Conservation (phyloP, 805 yeast species). For the Nakazawaea molendinolei region DNA sequence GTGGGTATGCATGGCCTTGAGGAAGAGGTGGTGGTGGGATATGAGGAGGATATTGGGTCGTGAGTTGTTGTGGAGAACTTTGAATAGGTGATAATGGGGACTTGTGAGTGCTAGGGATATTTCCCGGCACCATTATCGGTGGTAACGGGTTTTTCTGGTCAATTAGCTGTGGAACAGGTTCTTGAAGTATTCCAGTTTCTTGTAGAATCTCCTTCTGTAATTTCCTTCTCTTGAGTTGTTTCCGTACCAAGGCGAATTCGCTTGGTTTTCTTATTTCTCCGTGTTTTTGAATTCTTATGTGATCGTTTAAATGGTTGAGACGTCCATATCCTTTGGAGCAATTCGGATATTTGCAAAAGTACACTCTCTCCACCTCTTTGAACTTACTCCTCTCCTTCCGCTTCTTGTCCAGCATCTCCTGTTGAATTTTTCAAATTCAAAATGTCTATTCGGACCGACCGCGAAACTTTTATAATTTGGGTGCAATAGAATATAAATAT, state of each 20-base stretch:
- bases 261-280: conserved; percentile 10
- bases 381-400: conserved; percentile 8
- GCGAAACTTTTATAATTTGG: too few species aligned
- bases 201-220: conserved; percentile 8
- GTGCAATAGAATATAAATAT: too few species aligned
- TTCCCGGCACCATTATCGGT: neutral
- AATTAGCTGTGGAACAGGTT: neutral
- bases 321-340: conserved; percentile 10
- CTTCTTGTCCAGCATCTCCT: too few species aligned
- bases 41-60: neutral
- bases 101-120: too few species aligned
- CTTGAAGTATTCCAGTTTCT: neutral
- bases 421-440: too few species aligned
- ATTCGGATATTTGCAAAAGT: conserved; percentile 5
- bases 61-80: neutral
- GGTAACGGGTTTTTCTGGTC: neutral
- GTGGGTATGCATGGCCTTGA: neutral
- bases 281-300: conserved; percentile 7
- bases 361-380: conserved; percentile 9
- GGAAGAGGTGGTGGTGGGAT: neutral
- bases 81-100: neutral
- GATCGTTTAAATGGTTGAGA: conserved; percentile 11
- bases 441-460: too few species aligned
- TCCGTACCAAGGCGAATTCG: conserved; percentile 9
- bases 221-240: conserved; percentile 4